Conservation (phyloP, 1,139 yeast species). For the Geotrichum aggregatum region DNA sequence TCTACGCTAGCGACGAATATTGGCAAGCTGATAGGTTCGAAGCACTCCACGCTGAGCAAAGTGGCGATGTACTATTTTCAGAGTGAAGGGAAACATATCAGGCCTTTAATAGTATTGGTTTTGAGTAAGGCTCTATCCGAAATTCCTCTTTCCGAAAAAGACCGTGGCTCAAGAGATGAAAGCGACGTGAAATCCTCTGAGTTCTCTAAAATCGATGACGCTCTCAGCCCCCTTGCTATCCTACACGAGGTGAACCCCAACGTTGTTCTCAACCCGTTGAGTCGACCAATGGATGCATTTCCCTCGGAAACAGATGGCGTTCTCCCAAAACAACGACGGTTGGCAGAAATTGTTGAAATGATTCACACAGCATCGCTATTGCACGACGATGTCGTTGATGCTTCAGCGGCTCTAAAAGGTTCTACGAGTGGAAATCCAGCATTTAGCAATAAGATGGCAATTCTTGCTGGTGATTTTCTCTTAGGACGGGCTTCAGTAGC, state of each 20-base stretch:
- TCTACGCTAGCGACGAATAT: conserved; percentile 81
- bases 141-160: conserved; percentile 68
- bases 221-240: conserved; percentile 72
- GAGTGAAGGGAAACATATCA: conserved; percentile 90
- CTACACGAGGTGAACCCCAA: conserved; percentile 89
- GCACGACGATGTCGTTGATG: conserved; percentile 96
- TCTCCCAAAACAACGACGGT: conserved; percentile 86
- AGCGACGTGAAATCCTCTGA: conserved; percentile 34
- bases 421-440: conserved; percentile 90
- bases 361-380: conserved; percentile 94
- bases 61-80: conserved; percentile 92
- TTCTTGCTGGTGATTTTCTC: conserved; percentile 91
- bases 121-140: conserved; percentile 76
- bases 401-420: conserved; percentile 86
- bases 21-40: conserved; percentile 81
- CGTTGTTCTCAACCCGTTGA: conserved; percentile 74
- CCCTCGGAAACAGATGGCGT: conserved; percentile 54
- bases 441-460: conserved; percentile 95
- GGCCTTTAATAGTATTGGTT: conserved; percentile 83
- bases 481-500: conserved; percentile 96
- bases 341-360: conserved; percentile 97
- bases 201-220: conserved; percentile 34
- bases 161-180: conserved; percentile 44
- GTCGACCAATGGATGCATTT: conserved; percentile 71
- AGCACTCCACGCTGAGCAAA: conserved; percentile 86